Conservation (phyloP, 129 eudicot genomes). For the Glebionis coronaria region DNA sequence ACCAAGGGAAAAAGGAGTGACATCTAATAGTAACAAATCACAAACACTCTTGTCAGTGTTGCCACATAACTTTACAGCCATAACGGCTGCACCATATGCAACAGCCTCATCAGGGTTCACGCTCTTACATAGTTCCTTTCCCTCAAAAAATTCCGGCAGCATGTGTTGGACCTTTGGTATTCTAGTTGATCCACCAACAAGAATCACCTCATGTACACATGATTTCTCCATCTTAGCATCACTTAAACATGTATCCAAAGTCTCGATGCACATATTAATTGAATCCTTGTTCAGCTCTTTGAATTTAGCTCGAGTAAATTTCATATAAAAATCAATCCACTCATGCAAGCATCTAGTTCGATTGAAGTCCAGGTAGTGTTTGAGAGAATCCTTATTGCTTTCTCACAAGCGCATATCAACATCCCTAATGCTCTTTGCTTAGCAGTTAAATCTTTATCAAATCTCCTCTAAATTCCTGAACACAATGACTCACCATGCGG, state of each 20-base stretch:
- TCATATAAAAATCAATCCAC: conserved; percentile 18
- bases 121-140: conserved; percentile 11
- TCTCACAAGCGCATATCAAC: conserved; percentile 17
- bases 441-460: conserved; percentile 1
- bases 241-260: neutral
- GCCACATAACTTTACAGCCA: conserved; percentile 12
- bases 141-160: conserved; percentile 1
- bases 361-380: conserved; percentile 9
- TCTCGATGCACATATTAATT: neutral
- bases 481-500: conserved; percentile 11
- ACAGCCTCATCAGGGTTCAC: conserved; percentile 24
- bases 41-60: neutral
- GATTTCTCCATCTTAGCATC: conserved; percentile 20
- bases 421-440: conserved; percentile 16
- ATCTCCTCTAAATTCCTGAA: conserved; percentile 6
- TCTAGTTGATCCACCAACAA: conserved; percentile 28
- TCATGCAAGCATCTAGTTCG: conserved; percentile 18
- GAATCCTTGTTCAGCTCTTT: conserved; percentile 19
- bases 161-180: conserved; percentile 23
- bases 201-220: conserved; percentile 16
- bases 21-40: conserved; percentile 3
- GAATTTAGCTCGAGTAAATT: conserved; percentile 22
- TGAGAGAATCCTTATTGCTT: conserved; percentile 22
- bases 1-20: conserved; percentile 22
- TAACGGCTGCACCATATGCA: conserved; percentile 24